phyloP scores from a whole-genome alignment of 345 rosid genomes.

The Cardamine resedifolia region DNA sequence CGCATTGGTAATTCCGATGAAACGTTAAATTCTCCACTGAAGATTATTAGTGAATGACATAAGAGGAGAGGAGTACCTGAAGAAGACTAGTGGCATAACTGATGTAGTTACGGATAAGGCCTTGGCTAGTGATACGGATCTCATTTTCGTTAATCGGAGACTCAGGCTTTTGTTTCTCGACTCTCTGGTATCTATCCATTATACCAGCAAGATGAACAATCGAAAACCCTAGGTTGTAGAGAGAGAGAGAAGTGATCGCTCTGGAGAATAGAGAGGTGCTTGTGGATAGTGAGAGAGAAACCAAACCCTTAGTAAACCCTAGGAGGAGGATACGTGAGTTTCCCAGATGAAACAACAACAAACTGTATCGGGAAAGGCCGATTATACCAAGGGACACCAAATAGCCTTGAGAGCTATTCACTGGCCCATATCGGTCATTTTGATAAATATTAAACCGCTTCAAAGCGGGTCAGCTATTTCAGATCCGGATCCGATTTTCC shows the following conservation, averaged over 20 bases:
- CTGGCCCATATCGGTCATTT: constrained; percentile 32
- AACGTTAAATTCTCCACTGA: background rate
- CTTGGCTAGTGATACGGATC: constrained; percentile 90
- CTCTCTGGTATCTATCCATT: constrained; percentile 90
- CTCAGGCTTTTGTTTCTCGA: constrained; percentile 67
- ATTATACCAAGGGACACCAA: constrained; percentile 4
- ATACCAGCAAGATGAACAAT: constrained; percentile 2
- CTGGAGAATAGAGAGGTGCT: background rate
- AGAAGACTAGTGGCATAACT: constrained; percentile 80
- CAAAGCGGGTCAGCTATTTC: constrained; percentile 35
- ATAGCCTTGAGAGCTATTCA: constrained; percentile 15
- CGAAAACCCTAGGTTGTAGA: constrained; percentile 33
- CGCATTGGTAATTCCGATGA: background rate
- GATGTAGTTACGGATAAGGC: constrained; percentile 85
- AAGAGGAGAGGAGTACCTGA: constrained; percentile 47
- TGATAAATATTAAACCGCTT: background rate
- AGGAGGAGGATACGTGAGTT: constrained; percentile 18
- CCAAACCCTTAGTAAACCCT: constrained; percentile 58
- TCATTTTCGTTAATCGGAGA: constrained; percentile 83
- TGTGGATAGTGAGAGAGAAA: too few species aligned
- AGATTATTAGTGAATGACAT: background rate
- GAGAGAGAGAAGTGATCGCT: constrained; percentile 27
- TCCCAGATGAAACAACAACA: constrained; percentile 15
- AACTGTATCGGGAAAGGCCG: constrained; percentile 27
- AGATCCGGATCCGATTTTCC: constrained; percentile 36